Conservation (phyloP, 148 eudicot genomes). For the Salicornia ramosissima region DNA sequence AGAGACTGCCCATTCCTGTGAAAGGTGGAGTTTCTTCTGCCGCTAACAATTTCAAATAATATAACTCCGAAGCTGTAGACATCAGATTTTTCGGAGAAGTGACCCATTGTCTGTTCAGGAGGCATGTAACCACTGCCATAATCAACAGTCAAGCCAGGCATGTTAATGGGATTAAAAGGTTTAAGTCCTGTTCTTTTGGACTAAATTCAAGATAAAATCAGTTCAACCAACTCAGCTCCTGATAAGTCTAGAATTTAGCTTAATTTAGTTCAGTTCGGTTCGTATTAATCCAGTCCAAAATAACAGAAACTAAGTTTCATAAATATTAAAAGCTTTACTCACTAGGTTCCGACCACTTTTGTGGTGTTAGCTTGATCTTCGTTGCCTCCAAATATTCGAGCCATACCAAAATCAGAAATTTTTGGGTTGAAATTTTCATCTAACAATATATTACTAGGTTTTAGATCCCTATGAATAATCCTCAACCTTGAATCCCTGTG, state of each 20-base stretch:
- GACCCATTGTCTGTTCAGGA: constrained; percentile 38
- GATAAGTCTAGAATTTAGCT: too few species aligned
- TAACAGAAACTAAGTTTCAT: neutral
- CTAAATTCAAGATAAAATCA: too few species aligned
- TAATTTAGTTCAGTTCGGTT: too few species aligned
- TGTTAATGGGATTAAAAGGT: too few species aligned
- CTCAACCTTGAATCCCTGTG: constrained; percentile 38
- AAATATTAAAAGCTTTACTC: constrained; percentile 22
- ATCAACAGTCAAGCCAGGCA: constrained; percentile 14
- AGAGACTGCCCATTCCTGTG: constrained; percentile 23
- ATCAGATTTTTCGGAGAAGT: constrained; percentile 36
- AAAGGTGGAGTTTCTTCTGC: constrained; percentile 29
- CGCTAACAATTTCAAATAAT: constrained; percentile 33
- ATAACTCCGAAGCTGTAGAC: constrained; percentile 36
- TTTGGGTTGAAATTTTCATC: constrained; percentile 36
- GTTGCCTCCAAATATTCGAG: constrained; percentile 30
- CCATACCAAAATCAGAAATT: constrained; percentile 41
- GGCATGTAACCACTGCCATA: constrained; percentile 39
- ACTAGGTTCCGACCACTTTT: constrained; percentile 38
- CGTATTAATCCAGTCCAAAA: too few species aligned
- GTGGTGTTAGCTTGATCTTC: constrained; percentile 32
- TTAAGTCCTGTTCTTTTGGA: too few species aligned
- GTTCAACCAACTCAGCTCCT: too few species aligned
- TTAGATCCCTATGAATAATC: constrained; percentile 39
- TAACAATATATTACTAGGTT: constrained; percentile 38